Evolutionary conservation across 2,329 filamentous ascomycete species (phyloP), one percentile per base, ranked within the genome.

Genomic region (Aspergillus tubingensis): DNA sequence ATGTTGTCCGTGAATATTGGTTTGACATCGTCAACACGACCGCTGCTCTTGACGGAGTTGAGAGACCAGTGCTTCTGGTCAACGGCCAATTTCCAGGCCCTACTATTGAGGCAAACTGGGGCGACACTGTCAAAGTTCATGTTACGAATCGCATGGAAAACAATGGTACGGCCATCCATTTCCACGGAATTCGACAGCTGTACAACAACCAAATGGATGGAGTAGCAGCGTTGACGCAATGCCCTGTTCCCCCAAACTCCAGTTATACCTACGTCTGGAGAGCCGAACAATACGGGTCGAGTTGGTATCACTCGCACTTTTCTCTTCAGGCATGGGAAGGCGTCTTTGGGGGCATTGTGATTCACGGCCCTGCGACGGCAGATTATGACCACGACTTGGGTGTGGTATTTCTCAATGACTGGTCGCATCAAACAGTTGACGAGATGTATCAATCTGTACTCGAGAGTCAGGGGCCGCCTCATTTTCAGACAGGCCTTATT

Each of bases 51-150:
- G 68, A 70, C 27, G 68, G 68, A n/a, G 73, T 78, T 54, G 58
- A 72, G 0, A 73, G 79, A 10, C 66, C 79, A 27, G 76, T 80
- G 19, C 66, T 80, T 58, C 79, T 90, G 32, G 79, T 91, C 70
- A 89, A 90, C 70, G 85, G 84, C 5, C 82, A 85, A 44, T 88
- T 85, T 61, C 89, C 89, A 0, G 90, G 88, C 0, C 90, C 89
- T 1, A 80, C 82, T 15, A 85, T 92, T 58, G 82, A 83, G 62
- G 87, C 84, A 11, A 82, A 87, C 72, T 88, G 85, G 85, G 86
- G 86, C 32, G 86, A 88, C 67, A 75, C 62, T 13, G 76, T 88
- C 2, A 71, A 74, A n/a, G 73, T 86, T 17, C 83, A 83, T 57
- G 81, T 89, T 15, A 82, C 76, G 36, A 89, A 88, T 69, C 66